phyloP scores from a whole-genome alignment of 768 basidiomycete genomes.

The Mycena albidolilacea region DNA sequence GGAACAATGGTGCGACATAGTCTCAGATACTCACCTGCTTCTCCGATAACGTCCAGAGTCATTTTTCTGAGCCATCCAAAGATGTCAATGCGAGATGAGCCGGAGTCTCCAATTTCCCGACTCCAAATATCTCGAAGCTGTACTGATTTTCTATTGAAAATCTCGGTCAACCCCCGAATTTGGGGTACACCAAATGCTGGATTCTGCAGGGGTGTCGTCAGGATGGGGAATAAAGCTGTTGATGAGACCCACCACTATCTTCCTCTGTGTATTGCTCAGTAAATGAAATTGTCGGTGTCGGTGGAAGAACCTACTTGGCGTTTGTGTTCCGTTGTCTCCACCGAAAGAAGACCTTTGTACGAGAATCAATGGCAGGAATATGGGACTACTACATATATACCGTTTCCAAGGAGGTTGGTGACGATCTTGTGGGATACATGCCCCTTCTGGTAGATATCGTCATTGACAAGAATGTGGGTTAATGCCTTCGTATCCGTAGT shows the following conservation, averaged over 20 bases:
- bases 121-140: conserved; percentile 66
- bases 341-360: not conserved
- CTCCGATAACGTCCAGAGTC: conserved; percentile 84
- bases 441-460: conserved; percentile 19
- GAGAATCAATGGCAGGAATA: not conserved
- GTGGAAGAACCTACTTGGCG: not conserved
- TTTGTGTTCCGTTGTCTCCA: not conserved
- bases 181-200: conserved; percentile 77
- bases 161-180: conserved; percentile 64
- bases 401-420: conserved; percentile 19
- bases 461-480: conserved; percentile 19
- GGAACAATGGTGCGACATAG: not conserved
- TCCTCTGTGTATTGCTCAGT: not conserved
- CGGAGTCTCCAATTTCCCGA: conserved; percentile 46
- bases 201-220: conserved; percentile 57
- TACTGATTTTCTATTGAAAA: conserved; percentile 65
- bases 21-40: conserved; percentile 52
- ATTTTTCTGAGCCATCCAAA: conserved; percentile 75
- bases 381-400: not conserved
- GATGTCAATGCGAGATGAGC: conserved; percentile 65
- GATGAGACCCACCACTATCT: not conserved
- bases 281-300: not conserved
- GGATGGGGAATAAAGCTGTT: conserved; percentile 37
- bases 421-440: not conserved
- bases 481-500: conserved; percentile 16